Evolutionary conservation across 495 filamentous ascomycete genomes (phyloP).

Genomic region (Lophiotrema nucula): DNA sequence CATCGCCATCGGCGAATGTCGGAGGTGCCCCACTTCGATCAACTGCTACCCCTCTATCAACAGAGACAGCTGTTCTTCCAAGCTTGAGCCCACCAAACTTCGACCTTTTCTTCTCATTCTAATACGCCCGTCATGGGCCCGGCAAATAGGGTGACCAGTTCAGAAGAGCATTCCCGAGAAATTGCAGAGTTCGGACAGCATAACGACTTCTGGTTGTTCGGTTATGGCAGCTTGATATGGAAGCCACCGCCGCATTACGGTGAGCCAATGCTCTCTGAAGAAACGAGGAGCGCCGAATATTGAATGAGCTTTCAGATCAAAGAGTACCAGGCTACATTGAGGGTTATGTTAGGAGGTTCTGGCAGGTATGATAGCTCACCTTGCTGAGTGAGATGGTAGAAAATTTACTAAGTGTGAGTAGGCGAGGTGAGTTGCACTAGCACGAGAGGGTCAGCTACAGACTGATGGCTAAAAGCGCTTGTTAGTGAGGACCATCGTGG

Average conservation of each 20-base stretch:
- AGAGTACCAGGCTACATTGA: slow-evolving; percentile 87
- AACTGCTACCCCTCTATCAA: slow-evolving; percentile 9
- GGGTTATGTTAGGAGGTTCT: slow-evolving; percentile 94
- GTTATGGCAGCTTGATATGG: slow-evolving; percentile 84
- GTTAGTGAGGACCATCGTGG: slow-evolving; percentile 91
- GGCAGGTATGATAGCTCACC: slow-evolving; percentile 70
- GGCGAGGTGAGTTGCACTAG: slow-evolving; percentile 52
- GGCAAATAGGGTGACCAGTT: no score
- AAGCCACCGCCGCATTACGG: slow-evolving; percentile 96
- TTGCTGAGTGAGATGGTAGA: not conserved
- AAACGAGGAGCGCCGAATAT: not conserved
- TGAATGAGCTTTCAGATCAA: slow-evolving; percentile 55
- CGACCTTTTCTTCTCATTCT: no score
- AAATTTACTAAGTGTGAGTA: no score
- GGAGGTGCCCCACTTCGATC: not conserved
- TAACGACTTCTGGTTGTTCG: slow-evolving; percentile 34
- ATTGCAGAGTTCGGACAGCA: slow-evolving; percentile 25
- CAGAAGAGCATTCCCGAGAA: no score
- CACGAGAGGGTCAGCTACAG: not conserved
- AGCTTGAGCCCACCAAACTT: no score
- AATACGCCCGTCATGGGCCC: no score
- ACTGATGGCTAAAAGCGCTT: not conserved
- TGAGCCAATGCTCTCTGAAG: slow-evolving; percentile 45
- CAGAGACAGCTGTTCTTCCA: no score
- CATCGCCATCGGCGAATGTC: slow-evolving; percentile 3